Evolutionary conservation across 371 early-diverging fungal genomes (phyloP), one percentile per base, ranked within the genome.

Genomic region (Syncephalastrum monosporum): DNA sequence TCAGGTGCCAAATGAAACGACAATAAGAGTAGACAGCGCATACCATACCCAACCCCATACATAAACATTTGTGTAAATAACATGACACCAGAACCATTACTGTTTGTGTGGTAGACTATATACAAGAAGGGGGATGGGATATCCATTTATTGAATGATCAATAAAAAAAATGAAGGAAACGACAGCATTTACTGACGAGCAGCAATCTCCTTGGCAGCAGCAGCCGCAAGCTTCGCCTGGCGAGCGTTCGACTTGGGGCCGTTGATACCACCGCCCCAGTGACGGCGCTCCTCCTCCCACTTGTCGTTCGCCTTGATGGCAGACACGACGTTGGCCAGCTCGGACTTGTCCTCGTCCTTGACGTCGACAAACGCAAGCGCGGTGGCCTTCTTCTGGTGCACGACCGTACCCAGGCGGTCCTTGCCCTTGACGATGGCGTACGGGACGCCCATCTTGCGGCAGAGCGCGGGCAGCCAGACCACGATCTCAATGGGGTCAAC

Each of bases 401-500:
- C 97, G 50, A 99, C 88, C 55, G 92, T 88, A 68, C 99, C 99
- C 64, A 99, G 91, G 68, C 94, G 89, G 70, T 92, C 85, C 88
- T 99, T 98, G 70, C 90, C 86, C 90, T 97, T 96, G 72, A 99
- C 97, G 73, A 99, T 97, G 82, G 87, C 88, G 91, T 99, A 99
- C 54, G 99, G 98, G 77, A 99, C 89, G 66, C 96, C 97, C 99
- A 99, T 97, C 93, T 99, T 99, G 79, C 97, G 96, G 90, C 99
- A 99, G 49, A 99, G 93, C 57, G 99, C 98, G 53, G 99, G 99
- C 67, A 99, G 86, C 94, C 95, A 99, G 60, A 99, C 69, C 59
- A 99, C 99, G 57, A 99, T 69, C 77, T 99, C 99, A 75, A 99
- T 96, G 61, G 99, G 99, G 83, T 99, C 97, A 64, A 99, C 99